Base-by-base conservation (phyloP, 116 monocot species). In the Dioscorea cayenensis region DNA sequence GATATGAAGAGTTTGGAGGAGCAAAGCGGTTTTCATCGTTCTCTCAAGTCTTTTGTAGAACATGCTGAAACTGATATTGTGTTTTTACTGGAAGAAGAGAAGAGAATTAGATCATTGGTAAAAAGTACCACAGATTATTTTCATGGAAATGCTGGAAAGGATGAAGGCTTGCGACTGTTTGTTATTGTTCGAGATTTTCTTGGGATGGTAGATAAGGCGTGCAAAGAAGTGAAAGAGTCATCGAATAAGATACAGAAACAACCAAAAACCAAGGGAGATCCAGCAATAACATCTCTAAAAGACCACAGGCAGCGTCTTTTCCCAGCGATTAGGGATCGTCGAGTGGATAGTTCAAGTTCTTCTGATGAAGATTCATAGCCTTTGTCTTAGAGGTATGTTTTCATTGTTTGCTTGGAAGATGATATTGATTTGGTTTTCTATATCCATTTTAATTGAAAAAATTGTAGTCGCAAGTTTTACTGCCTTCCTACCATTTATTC, bases 131-230 rank as follows among this genome's bases (percentile, higher is more conserved):
- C 78, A 2, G 90, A 93, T 51, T 93, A 86, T 74, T 97, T 88
- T 66, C 92, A 95, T 64, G 92, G 92, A 36, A 87, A 77, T 75
- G 72, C 85, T 14, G 79, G 77, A 21, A 91, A 87, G 72, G 92
- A 89, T 69, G 92, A 95, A 72, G 89, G 95, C 5, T 77, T 95
- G 36, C 74, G 80, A 29, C 66, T 95, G 78, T 95, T 92, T 66
- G 87, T 83, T 12, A 82, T 89, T 32, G 92, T 95, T 6, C 70
- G 92, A 23, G 95, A 95, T 75, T 92, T 95, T 49, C 70, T 70
- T 52, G 70, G 29, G 18, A 70, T 70, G 58, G 87, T 91, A 67
- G 92, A 89, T 63, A 92, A 83, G 82, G 72, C 78, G 14, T 89
- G 95, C 84, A 86, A 78, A 50, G 69, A 92, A 75, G 84, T 89